phyloP scores from a whole-genome alignment of 345 rosid species.

The Eucalyptus cladocalyx region DNA sequence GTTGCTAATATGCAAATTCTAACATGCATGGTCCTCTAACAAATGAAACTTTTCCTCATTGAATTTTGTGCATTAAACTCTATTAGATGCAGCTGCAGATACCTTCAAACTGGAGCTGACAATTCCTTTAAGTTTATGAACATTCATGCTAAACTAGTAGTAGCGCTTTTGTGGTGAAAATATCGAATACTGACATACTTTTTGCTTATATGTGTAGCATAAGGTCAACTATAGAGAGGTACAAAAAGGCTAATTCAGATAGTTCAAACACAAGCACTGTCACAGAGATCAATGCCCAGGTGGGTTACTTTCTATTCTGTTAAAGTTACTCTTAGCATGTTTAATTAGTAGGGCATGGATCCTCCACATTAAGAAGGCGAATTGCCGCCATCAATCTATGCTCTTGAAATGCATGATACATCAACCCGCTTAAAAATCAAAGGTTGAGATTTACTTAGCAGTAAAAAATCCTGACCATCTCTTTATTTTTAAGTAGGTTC shows the following conservation, averaged over 20 bases:
- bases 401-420: background rate
- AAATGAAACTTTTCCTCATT: background rate
- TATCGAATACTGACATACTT: background rate
- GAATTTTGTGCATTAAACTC: background rate
- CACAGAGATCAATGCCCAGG: slow-evolving; percentile 98
- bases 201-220: slow-evolving; percentile 25
- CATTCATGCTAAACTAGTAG: background rate
- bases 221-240: slow-evolving; percentile 83
- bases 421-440: background rate
- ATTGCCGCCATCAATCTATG: background rate
- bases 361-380: background rate
- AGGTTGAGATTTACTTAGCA: background rate
- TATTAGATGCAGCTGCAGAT: background rate
- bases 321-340: background rate
- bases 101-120: background rate
- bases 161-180: background rate
- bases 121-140: background rate
- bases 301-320: background rate
- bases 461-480: background rate
- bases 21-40: background rate
- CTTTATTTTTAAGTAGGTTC: background rate
- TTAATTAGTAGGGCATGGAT: background rate
- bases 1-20: background rate
- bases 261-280: slow-evolving; percentile 40
- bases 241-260: slow-evolving; percentile 89